A percentile compares a stretch with the other conserved stretches of the same genome.
Evolutionary conservation across 495 filamentous ascomycete species (phyloP).

Genomic region (Penicillium odoratum): DNA sequence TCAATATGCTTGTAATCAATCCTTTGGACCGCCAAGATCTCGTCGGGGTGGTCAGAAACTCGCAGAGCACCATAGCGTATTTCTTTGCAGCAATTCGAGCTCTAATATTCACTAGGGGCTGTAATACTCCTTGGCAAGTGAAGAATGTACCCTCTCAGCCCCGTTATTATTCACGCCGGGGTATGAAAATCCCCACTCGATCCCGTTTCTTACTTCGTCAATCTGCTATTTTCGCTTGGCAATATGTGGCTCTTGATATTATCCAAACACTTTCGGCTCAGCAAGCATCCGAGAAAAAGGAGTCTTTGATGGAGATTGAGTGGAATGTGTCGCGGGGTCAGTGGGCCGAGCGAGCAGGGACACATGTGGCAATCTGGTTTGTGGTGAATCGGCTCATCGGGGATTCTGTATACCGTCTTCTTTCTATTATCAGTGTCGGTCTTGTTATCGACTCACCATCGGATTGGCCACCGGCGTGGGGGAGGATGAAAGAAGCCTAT

Average conservation of each 20-base stretch:
- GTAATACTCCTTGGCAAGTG: background rate
- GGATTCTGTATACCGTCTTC: background rate
- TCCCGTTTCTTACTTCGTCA: conserved; percentile 21
- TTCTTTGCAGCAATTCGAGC: background rate
- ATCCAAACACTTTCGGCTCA: background rate
- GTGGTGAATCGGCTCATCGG: background rate
- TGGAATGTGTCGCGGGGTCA: background rate
- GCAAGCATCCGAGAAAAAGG: background rate
- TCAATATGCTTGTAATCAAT: background rate
- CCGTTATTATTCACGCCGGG: conserved; percentile 12
- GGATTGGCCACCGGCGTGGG: background rate
- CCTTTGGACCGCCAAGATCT: background rate
- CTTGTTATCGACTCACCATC: background rate
- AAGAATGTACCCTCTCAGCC: conserved; percentile 11
- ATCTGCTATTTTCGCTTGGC: conserved; percentile 16
- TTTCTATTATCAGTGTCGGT: background rate
- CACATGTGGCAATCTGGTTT: background rate
- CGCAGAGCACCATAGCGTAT: background rate
- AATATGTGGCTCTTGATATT: conserved; percentile 16
- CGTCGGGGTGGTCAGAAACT: background rate
- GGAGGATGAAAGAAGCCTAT: background rate
- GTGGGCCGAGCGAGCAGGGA: background rate
- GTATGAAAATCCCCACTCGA: conserved; percentile 8
- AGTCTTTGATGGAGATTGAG: background rate
- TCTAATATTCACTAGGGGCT: background rate